Base-by-base conservation (phyloP, 495 filamentous ascomycete species). In the Tuber calosporum region DNA sequence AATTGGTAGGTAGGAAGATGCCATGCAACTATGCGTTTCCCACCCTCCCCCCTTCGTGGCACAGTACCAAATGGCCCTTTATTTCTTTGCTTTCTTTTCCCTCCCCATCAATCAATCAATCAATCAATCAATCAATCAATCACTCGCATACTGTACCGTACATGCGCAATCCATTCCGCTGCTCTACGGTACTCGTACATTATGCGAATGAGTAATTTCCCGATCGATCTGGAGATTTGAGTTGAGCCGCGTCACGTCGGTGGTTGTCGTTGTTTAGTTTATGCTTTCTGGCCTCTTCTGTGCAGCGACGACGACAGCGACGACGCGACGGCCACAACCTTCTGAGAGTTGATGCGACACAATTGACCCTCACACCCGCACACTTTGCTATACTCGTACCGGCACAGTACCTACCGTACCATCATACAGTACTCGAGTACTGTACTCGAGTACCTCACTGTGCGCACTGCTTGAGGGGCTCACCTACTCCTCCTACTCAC, bases 161-260 rank as follows among this genome's bases (percentile, higher is more conserved):
- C 67, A 72, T 68, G 76, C 76, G 70, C 70, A 78, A 73, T 69
- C 42, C 69, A 45, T 70, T 53, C 53, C 58, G 76, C 67, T 30
- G 53, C 40, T 69, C 62, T 43, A 71, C 42, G 42, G 58, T 43
- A 43, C 40, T 8, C n/a, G 40, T 13, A 41, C 45, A n/a, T 26
- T 67, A 74, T 37, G 75, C 76, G 74, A 77, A 77, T 78, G 76
- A 77, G 75, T 78, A 78, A 78, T 73, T 73, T 74, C 70, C 75
- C 76, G 76, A 78, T 78, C 76, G 76, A 78, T 78, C 76, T 73
- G 38, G 48, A 69, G 74, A 78, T 77, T 77, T 77, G 70, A 78
- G 70, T 78, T 78, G 76, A 78, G 76, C 76, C 76, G 76, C 76
- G 76, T 78, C 76, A 77, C 77, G 70, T 73, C 34, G 74, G 70